Evolutionary conservation across 2,329 filamentous ascomycete species (phyloP).

Genomic region (Xylaria sp.): DNA sequence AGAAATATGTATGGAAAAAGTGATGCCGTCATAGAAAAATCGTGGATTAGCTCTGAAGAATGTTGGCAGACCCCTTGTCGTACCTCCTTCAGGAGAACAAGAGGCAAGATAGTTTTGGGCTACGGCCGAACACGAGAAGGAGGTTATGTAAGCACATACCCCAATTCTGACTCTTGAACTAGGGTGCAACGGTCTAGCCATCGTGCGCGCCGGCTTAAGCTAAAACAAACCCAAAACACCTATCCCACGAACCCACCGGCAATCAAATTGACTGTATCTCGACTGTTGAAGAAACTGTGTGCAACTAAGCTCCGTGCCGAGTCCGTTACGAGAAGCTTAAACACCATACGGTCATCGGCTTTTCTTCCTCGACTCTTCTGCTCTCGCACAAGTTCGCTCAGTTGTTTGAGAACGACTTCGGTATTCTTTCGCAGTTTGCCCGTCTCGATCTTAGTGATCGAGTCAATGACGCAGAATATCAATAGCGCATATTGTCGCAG

Average conservation of each 20-base stretch:
- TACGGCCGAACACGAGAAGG: too few relatives aligned
- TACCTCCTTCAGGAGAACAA: background rate
- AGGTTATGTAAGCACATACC: background rate
- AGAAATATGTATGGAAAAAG: background rate
- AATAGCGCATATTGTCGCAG: background rate
- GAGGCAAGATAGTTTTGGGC: too few relatives aligned
- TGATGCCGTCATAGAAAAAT: background rate
- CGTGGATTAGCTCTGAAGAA: background rate
- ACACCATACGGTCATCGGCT: background rate
- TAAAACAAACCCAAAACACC: background rate
- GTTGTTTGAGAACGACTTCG: background rate
- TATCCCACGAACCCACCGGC: background rate
- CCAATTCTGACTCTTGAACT: background rate
- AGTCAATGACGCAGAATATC: background rate
- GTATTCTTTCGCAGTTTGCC: background rate
- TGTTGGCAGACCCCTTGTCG: background rate
- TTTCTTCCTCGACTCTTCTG: background rate
- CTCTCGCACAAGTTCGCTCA: background rate
- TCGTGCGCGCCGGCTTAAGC: background rate
- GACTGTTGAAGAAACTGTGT: background rate
- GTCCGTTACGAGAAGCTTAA: background rate
- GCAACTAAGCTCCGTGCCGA: background rate
- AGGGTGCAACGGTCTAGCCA: background rate
- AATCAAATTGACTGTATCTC: constrained; percentile 2
- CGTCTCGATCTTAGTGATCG: background rate